Conservation (phyloP, 352 stramenopile genomes). For the Globisporangium nodosum region DNA sequence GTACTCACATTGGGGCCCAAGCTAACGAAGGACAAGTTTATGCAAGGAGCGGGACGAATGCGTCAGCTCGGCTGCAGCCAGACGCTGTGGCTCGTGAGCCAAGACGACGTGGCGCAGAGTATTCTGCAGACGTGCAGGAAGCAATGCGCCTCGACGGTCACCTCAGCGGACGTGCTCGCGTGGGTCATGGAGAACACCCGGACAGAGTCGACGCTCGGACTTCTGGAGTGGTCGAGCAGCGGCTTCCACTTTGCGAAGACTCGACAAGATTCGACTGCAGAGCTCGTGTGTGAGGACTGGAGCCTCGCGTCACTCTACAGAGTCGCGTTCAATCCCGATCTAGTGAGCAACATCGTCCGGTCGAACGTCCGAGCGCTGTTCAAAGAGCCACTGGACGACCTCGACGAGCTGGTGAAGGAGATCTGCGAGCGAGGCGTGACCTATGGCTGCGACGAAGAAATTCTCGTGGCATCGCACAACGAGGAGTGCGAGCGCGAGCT, state of each 20-base stretch:
- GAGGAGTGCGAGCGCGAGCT: constrained; percentile 57
- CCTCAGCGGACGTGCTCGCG: constrained; percentile 46
- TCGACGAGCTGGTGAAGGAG: constrained; percentile 8
- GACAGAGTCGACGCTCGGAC: constrained; percentile 40
- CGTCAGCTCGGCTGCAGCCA: constrained; percentile 69
- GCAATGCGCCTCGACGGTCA: background rate
- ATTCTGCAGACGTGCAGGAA: constrained; percentile 21
- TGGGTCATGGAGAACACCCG: constrained; percentile 90
- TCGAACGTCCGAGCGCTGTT: background rate
- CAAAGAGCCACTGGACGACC: background rate
- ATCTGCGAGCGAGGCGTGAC: constrained; percentile 12
- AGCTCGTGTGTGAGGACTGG: constrained; percentile 48
- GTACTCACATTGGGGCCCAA: constrained; percentile 81
- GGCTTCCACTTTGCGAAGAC: constrained; percentile 57
- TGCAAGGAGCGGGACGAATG: constrained; percentile 88
- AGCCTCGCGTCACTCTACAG: constrained; percentile 33
- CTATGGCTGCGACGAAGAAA: constrained; percentile 36
- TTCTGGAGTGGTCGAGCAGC: constrained; percentile 78
- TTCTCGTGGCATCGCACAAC: constrained; percentile 32
- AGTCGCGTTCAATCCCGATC: constrained; percentile 13
- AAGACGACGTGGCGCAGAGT: constrained; percentile 57
- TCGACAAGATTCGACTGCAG: constrained; percentile 9
- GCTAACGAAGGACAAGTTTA: constrained; percentile 91
- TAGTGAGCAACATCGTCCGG: constrained; percentile 33
- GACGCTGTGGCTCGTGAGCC: constrained; percentile 61